Conservation (phyloP, 805 yeast species). For the Nakazawaea ernobii region DNA sequence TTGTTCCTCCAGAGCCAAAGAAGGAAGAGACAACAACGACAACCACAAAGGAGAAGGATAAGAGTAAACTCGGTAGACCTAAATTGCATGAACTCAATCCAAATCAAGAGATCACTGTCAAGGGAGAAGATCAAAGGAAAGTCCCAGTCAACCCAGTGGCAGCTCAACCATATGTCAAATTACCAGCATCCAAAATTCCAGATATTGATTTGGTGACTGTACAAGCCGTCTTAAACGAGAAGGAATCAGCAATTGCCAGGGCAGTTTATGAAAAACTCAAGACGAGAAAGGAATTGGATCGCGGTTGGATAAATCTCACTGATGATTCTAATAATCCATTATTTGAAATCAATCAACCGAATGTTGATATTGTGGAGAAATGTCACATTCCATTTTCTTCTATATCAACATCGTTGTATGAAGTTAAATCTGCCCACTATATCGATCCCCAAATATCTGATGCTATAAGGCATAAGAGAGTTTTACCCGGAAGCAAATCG, state of each 20-base stretch:
- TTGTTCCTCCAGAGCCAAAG: constrained; percentile 17
- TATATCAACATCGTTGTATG: constrained; percentile 63
- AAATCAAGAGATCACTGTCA: constrained; percentile 13
- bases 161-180: constrained; percentile 74
- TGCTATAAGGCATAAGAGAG: constrained; percentile 38
- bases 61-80: constrained; percentile 13
- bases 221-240: constrained; percentile 64
- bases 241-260: constrained; percentile 68
- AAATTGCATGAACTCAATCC: constrained; percentile 17
- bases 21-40: constrained; percentile 12
- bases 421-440: constrained; percentile 55
- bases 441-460: constrained; percentile 35
- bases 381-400: constrained; percentile 76
- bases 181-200: constrained; percentile 89
- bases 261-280: constrained; percentile 84
- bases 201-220: constrained; percentile 87
- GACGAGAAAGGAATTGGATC: constrained; percentile 62
- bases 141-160: constrained; percentile 19
- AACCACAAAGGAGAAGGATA: constrained; percentile 11
- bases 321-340: constrained; percentile 84
- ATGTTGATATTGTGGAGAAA: constrained; percentile 41
- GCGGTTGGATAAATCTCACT: constrained; percentile 76
- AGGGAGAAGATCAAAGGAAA: constrained; percentile 1
- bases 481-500: constrained; percentile 37
- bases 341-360: constrained; percentile 59